These are phyloP conservation scores for Fragosphaeria purpurea DNA, from an alignment of 2,329 filamentous ascomycete genomes.

Conservation along the genomic window DNA sequence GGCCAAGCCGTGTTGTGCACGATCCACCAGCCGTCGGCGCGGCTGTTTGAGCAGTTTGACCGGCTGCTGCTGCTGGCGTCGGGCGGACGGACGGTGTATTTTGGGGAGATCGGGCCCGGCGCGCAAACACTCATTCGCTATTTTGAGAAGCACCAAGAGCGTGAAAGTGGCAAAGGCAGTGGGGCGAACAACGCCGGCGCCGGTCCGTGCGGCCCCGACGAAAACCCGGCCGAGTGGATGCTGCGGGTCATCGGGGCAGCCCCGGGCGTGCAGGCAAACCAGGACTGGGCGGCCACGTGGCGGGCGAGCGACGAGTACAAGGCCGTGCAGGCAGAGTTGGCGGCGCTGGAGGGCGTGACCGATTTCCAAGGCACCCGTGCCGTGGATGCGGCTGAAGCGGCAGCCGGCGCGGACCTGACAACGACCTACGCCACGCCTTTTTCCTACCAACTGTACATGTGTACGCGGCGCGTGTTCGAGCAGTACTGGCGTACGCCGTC, in stretches of 20 bases:
- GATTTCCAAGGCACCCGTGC: constrained; percentile 7
- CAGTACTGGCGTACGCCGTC: constrained; percentile 70
- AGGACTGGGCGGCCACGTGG: constrained; percentile 48
- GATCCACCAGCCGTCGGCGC: constrained; percentile 14
- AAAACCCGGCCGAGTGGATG: constrained; percentile 82
- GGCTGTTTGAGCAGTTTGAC: constrained; percentile 13
- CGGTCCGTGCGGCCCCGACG: constrained; percentile 50
- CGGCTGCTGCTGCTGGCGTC: constrained; percentile 8
- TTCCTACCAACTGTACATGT: constrained; percentile 46
- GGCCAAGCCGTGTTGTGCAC: constrained; percentile 20
- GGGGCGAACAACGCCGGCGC: constrained; percentile 33
- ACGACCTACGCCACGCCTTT: constrained; percentile 70
- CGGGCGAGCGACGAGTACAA: constrained; percentile 42
- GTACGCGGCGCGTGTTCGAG: constrained; percentile 56
- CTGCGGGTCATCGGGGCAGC: constrained; percentile 52
- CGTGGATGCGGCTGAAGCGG: not conserved
- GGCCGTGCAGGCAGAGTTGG: constrained; percentile 58
- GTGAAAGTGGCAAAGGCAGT: constrained; percentile 18
- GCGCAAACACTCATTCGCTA: constrained; percentile 59
- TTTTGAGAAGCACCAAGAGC: constrained; percentile 58
- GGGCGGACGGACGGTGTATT: constrained; percentile 12
- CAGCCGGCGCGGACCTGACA: constrained; percentile 20
- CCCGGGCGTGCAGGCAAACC: constrained; percentile 49
- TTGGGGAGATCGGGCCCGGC: constrained; percentile 49
- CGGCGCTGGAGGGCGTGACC: constrained; percentile 17